These are phyloP conservation scores for Hyaloscypha bicolor DNA, from an alignment of 495 filamentous ascomycete genomes.

Conservation along the genomic window DNA sequence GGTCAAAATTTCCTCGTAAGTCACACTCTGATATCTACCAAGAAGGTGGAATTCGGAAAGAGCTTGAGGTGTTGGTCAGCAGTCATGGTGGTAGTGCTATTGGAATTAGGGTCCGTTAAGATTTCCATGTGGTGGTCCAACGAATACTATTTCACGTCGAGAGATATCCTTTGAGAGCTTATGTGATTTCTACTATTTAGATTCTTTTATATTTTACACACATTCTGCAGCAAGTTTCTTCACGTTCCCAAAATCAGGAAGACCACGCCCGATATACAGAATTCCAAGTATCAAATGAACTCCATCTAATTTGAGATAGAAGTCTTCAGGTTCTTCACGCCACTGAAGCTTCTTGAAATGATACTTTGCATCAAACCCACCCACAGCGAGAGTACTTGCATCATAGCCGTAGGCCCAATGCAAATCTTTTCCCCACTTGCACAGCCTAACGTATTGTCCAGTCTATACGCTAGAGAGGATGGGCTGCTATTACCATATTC, in stretches of 20 bases:
- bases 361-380: conserved; percentile 9
- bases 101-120: no score
- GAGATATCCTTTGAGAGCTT: no score
- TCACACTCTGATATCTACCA: conserved; percentile 5
- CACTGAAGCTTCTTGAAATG: conserved; percentile 9
- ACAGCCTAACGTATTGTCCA: conserved; percentile 12
- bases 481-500: not conserved
- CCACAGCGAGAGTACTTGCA: conserved; percentile 11
- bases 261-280: no score
- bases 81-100: no score
- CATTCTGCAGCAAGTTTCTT: no score
- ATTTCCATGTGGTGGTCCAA: no score
- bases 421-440: conserved; percentile 10
- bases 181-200: no score
- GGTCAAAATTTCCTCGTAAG: not conserved
- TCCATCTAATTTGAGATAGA: conserved; percentile 7
- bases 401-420: conserved; percentile 12
- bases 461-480: conserved; percentile 5
- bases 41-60: no score
- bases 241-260: no score
- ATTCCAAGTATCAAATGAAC: not conserved
- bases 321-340: conserved; percentile 6
- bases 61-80: no score
- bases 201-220: no score
- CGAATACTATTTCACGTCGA: no score